A percentile compares a stretch with the other conserved stretches of the same genome.
These are phyloP conservation scores for Xylariaceae sp. DNA, from an alignment of 2,329 filamentous ascomycete genomes.

Conservation along the genomic window DNA sequence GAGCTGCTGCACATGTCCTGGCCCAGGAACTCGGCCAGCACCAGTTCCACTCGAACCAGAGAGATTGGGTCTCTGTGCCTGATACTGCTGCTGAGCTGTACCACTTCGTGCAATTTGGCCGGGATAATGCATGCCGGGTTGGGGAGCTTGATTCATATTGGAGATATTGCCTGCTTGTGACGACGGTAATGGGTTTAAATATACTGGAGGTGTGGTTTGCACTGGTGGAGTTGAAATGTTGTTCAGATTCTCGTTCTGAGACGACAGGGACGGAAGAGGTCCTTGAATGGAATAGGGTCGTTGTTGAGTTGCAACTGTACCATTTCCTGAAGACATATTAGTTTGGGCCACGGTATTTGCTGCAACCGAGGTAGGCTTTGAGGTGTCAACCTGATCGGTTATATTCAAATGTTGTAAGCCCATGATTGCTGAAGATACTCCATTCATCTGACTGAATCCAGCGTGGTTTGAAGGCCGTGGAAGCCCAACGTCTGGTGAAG, in stretches of 20 bases:
- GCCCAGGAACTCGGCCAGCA: neutral
- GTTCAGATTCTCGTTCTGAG: neutral
- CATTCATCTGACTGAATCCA: neutral
- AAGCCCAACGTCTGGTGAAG: no score
- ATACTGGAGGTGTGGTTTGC: conserved; percentile 3
- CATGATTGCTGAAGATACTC: neutral
- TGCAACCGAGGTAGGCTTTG: neutral
- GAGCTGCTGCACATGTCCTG: neutral
- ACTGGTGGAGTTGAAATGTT: neutral
- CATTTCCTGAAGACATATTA: conserved; percentile 1
- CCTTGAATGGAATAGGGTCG: conserved; percentile 1
- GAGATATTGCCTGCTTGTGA: conserved; percentile 1
- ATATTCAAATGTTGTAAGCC: conserved; percentile 4
- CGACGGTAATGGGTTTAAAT: neutral
- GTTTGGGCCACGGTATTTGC: neutral
- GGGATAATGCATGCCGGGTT: conserved; percentile 1
- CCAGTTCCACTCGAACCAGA: conserved; percentile 1
- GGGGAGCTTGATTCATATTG: neutral
- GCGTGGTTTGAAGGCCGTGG: no score
- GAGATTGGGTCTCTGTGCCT: neutral
- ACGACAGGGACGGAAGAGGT: neutral
- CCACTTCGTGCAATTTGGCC: neutral
- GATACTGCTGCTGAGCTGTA: conserved; percentile 10
- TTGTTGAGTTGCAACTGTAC: neutral
- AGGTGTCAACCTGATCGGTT: neutral